phyloP scores from a whole-genome alignment of 768 basidiomycete genomes.

The Xerocomellus amylosporus region DNA sequence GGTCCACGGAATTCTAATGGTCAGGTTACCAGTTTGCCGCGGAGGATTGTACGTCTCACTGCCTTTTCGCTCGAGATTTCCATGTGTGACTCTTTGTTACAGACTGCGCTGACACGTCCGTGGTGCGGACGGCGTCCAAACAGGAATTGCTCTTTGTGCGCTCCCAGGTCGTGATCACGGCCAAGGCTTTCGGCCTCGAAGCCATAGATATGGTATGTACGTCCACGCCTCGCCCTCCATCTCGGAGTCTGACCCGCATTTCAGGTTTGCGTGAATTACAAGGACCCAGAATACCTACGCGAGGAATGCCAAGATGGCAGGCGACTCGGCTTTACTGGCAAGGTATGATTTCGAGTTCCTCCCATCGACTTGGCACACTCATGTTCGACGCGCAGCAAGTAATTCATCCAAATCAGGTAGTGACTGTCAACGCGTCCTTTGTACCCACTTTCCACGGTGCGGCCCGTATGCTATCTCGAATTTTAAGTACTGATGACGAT shows the following conservation, averaged over 20 bases:
- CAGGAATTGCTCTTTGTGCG: conserved; percentile 81
- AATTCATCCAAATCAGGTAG: conserved; percentile 86
- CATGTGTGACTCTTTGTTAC: conserved; percentile 1
- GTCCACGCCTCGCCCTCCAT: not conserved
- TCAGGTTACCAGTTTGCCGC: conserved; percentile 71
- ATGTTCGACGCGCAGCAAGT: conserved; percentile 64
- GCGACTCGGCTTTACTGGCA: conserved; percentile 86
- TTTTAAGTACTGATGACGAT: not conserved
- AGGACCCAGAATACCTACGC: conserved; percentile 58
- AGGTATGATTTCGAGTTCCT: conserved; percentile 43
- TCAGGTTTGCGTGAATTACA: conserved; percentile 88
- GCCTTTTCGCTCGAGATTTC: not conserved
- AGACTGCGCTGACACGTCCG: conserved; percentile 90
- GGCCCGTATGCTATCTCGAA: conserved; percentile 2
- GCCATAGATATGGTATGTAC: conserved; percentile 84
- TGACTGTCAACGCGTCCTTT: conserved; percentile 73
- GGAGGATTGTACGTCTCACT: conserved; percentile 71
- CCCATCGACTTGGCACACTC: not conserved
- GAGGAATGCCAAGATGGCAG: conserved; percentile 81
- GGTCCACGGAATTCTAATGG: not conserved
- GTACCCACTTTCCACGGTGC: conserved; percentile 70
- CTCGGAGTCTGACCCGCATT: conserved; percentile 1
- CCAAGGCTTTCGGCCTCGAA: conserved; percentile 78
- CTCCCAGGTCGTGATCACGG: conserved; percentile 74
- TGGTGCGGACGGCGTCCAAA: conserved; percentile 72